Evolutionary conservation across 2,329 filamentous ascomycete species (phyloP), one percentile per base, ranked within the genome.

Genomic region (Claviceps paspali): DNA sequence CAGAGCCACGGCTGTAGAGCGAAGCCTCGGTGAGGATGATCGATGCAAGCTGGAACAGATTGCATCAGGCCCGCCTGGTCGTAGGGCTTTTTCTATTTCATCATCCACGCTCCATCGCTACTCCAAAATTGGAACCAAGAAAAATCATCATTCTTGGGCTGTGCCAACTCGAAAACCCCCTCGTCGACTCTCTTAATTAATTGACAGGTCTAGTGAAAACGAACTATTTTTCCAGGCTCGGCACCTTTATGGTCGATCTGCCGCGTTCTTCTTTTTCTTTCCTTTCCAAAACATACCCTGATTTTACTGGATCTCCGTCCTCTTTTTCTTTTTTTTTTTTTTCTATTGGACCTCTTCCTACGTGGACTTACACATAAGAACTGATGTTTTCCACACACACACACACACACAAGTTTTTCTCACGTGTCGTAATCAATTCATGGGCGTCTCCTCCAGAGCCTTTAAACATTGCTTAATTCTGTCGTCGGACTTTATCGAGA

Each of bases 401-500:
- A n/a, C n/a, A n/a, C n/a, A n/a, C n/a, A n/a, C n/a, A n/a, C n/a
- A n/a, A n/a, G n/a, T n/a, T 8, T 14, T 26, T 9, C 10, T 12
- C 5, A 24, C 14, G 18, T 22, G 11, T 23, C 18, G 8, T 5
- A n/a, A n/a, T 38, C 32, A 32, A 10, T 10, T 19, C 14, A 7
- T 18, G 14, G 27, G 10, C 18, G 14, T 14, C 23, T 29, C 12
- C 7, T 29, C 18, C 36, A 45, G 21, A 15, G 38, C 26, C 12
- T 33, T 39, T 9, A 48, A 35, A 10, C 40, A 42, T 17, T 30
- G 24, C 21, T 27, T 33, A 15, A 42, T 37, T n/a, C 12, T 39
- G 8, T 23, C 18, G 22, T 41, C 41, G 8, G 53, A 52, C 19
- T 49, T 35, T 29, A 48, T 41, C 26, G 44, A 49, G 43, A 63